Base-by-base conservation (phyloP, 1,284 basidiomycete species). In the Apiotrichum sp. region DNA sequence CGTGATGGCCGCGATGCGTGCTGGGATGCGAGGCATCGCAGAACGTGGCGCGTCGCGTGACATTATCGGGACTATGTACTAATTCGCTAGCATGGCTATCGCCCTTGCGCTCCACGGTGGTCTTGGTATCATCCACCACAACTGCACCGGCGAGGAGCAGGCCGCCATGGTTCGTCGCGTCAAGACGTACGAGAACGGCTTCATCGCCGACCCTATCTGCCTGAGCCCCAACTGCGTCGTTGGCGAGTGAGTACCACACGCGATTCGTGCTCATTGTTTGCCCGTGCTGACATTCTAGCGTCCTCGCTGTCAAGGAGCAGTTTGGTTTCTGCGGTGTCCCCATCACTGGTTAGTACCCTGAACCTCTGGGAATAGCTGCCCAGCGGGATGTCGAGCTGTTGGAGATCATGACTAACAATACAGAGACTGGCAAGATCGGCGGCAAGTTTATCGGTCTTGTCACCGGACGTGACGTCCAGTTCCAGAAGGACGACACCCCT, bases 91-190 rank as follows among this genome's bases (percentile, higher is more conserved):
- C 43, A 99, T 98, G 93, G 95, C 95, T 52, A 96, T 98, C 70
- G 81, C 88, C 47, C 86, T 97, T 81, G 93, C 93, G 66, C 85
- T 96, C 58, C 83, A 96, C 63, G 95, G 96, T 54, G 96, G 95
- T 57, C 88, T 99, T 66, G 95, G 96, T 80, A 91, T 98, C 69
- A 98, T 98, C 70, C 95, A 99, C 78, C 93, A 98, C 80, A 99
- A 98, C 77, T 92, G 97, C 77, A 75, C 89, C 6, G 71, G 93
- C 1, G 84, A 85, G 61, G 84, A 86, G 22, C 96, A 99, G 79
- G 96, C 95, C 4, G 85, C 86, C 50, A 98, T 98, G 91, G 92
- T 98, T 65, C 86, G 92, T 65, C 89, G 89, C 59, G 95, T 98
- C 54, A 99, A 99, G 79, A 89, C 93, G 71, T 92, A 92, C 75